phyloP scores from a whole-genome alignment of 257 asterid species.

The Plantago elongata region DNA sequence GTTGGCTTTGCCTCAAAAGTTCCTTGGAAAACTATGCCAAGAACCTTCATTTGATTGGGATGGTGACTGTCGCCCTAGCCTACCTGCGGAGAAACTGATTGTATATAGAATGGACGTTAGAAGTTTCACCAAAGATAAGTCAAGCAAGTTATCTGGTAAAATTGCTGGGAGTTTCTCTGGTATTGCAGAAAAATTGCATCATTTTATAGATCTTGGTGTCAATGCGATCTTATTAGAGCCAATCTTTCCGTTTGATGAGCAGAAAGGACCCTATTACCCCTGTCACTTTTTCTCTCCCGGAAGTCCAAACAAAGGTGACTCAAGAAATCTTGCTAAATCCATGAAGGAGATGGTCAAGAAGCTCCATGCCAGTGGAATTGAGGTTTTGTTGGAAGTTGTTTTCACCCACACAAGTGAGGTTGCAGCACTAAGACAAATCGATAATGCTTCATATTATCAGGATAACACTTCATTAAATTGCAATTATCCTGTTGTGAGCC shows the following conservation, averaged over 20 bases:
- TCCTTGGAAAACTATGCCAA: conserved; percentile 43
- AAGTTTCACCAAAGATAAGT: conserved; percentile 55
- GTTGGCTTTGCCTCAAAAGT: conserved; percentile 31
- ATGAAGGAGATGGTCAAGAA: conserved; percentile 89
- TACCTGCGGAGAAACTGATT: conserved; percentile 66
- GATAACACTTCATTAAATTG: conserved; percentile 52
- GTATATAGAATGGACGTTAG: conserved; percentile 63
- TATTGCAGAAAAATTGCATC: conserved; percentile 56
- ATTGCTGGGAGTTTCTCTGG: conserved; percentile 66
- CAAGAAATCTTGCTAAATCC: conserved; percentile 37
- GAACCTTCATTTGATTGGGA: conserved; percentile 82
- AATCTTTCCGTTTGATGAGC: conserved; percentile 60
- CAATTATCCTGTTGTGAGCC: conserved; percentile 67
- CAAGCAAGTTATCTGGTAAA: conserved; percentile 58
- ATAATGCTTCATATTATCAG: conserved; percentile 41
- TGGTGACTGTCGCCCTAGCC: conserved; percentile 45
- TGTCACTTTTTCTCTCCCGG: conserved; percentile 71
- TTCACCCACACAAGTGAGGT: conserved; percentile 63
- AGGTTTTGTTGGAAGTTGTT: conserved; percentile 83
- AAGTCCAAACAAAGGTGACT: conserved; percentile 33
- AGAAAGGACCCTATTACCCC: conserved; percentile 76
- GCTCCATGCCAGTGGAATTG: conserved; percentile 64
- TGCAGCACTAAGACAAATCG: conserved; percentile 48
- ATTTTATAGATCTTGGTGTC: conserved; percentile 77
- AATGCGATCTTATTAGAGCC: conserved; percentile 88